Percentiles rank a stretch among this genome's conserved stretches.
phyloP scores from a whole-genome alignment of 2,329 filamentous ascomycete species.

The Colletotrichum sidae region DNA sequence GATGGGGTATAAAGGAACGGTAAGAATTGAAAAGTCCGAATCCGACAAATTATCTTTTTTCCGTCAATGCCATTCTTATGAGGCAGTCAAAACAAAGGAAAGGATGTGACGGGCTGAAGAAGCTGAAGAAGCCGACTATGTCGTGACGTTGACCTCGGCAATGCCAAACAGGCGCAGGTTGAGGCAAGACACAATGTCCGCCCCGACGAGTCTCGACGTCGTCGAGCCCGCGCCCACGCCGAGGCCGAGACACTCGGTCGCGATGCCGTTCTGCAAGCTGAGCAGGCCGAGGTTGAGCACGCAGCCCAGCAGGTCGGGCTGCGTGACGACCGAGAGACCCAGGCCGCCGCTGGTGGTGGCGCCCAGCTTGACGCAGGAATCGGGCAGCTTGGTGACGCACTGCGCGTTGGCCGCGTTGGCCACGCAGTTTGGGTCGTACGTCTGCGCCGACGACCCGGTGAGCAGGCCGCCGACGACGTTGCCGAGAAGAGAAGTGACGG shows the following conservation, averaged over 20 bases:
- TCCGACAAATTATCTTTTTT: constrained; percentile 17
- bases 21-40: neutral
- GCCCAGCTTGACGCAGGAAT: no score
- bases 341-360: no score
- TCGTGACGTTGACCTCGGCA: constrained; percentile 14
- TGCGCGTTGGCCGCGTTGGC: neutral
- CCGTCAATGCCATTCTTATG: neutral
- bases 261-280: no score
- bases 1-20: neutral
- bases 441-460: no score
- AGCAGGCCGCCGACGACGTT: neutral
- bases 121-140: neutral
- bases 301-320: no score
- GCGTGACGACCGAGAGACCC: no score
- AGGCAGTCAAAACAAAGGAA: constrained; percentile 5
- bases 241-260: constrained; percentile 13
- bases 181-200: constrained; percentile 20
- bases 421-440: no score
- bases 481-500: neutral
- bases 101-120: neutral
- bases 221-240: constrained; percentile 4
- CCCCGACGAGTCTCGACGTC: neutral
- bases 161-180: constrained; percentile 31
- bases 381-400: constrained; percentile 15
- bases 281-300: no score